Conservation (phyloP, 2,329 filamentous ascomycete species). For the Lachnellula subtilissima region DNA sequence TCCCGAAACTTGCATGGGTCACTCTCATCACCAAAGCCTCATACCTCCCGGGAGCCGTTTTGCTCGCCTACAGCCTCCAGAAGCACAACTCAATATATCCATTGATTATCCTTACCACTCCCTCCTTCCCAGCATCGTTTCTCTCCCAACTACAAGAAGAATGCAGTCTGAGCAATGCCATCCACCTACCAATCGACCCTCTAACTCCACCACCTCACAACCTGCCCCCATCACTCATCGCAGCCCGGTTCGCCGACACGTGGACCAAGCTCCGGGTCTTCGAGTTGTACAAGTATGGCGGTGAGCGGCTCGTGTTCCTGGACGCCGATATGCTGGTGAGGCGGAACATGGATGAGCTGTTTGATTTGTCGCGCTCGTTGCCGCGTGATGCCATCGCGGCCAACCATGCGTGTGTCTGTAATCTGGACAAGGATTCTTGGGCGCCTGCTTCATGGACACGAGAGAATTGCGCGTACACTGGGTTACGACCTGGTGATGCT, state of each 20-base stretch:
- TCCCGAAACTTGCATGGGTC: slow-evolving; percentile 53
- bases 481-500: slow-evolving; percentile 36
- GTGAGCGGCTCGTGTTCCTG: slow-evolving; percentile 70
- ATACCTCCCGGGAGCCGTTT: slow-evolving; percentile 75
- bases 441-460: slow-evolving; percentile 66
- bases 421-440: slow-evolving; percentile 68
- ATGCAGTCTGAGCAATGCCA: slow-evolving; percentile 61
- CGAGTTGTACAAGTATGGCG: slow-evolving; percentile 56
- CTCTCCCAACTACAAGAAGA: slow-evolving; percentile 51
- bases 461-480: slow-evolving; percentile 51
- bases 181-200: slow-evolving; percentile 61
- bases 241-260: slow-evolving; percentile 79
- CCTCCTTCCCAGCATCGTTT: slow-evolving; percentile 56
- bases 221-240: slow-evolving; percentile 52
- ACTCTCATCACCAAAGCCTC: slow-evolving; percentile 74
- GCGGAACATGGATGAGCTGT: slow-evolving; percentile 83
- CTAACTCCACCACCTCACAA: slow-evolving; percentile 57
- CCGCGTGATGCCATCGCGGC: slow-evolving; percentile 71
- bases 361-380: slow-evolving; percentile 64
- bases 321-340: slow-evolving; percentile 82
- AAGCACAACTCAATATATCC: slow-evolving; percentile 62
- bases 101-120: slow-evolving; percentile 74
- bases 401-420: slow-evolving; percentile 78
- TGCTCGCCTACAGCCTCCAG: slow-evolving; percentile 70
- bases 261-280: slow-evolving; percentile 84